phyloP scores from a whole-genome alignment of 208 protist genomes.

The Strigomonas galati region DNA sequence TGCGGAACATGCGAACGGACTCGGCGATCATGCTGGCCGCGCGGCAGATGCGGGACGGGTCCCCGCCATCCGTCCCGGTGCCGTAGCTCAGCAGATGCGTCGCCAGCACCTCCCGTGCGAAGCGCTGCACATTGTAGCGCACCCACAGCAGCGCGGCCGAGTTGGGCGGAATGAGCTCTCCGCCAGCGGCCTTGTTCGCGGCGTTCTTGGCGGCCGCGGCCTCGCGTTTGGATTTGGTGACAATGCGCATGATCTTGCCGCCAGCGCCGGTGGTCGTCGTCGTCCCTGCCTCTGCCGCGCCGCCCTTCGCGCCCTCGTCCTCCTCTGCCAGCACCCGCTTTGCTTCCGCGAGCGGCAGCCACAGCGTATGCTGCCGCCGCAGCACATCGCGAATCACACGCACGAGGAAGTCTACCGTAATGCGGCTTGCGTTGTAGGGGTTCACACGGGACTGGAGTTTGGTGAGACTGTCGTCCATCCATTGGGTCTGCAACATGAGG shows the following conservation, averaged over 20 bases:
- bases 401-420: slow-evolving; percentile 79
- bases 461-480: slow-evolving; percentile 67
- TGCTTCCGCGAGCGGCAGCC: slow-evolving; percentile 23
- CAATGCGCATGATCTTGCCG: too few relatives aligned
- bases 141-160: slow-evolving; percentile 78
- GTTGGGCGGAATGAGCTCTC: slow-evolving; percentile 51
- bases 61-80: slow-evolving; percentile 68
- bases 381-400: slow-evolving; percentile 48
- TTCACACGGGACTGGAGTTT: slow-evolving; percentile 69
- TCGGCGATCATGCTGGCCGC: slow-evolving; percentile 61
- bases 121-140: slow-evolving; percentile 55
- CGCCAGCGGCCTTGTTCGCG: neutral
- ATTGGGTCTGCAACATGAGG: slow-evolving; percentile 59
- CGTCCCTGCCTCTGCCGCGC: neutral
- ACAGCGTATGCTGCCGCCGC: slow-evolving; percentile 64
- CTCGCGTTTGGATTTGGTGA: neutral
- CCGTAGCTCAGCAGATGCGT: slow-evolving; percentile 75
- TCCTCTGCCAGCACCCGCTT: neutral
- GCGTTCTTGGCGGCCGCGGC: neutral
- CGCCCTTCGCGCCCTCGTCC: neutral
- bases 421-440: slow-evolving; percentile 45
- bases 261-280: neutral
- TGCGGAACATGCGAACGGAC: slow-evolving; percentile 50
- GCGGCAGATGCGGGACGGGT: slow-evolving; percentile 71
- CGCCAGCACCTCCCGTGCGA: slow-evolving; percentile 63